Percentiles rank a stretch among this genome's conserved stretches.
Conservation (phyloP, 2,329 filamentous ascomycete species). For the Juglanconis oblonga region DNA sequence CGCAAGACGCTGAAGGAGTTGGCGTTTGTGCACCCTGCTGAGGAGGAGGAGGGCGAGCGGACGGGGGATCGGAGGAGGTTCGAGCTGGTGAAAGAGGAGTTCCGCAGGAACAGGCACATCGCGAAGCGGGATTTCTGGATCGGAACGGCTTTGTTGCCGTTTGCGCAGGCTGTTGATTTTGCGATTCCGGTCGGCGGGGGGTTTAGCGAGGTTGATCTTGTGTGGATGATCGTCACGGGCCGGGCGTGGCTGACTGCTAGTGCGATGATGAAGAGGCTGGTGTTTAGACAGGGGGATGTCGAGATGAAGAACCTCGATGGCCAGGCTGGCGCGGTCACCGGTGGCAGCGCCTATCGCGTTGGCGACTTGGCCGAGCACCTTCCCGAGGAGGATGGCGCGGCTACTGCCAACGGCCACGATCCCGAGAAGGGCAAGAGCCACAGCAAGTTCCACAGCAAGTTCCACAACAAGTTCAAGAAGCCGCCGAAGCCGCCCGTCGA, state of each 20-base stretch:
- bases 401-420: background rate
- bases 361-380: background rate
- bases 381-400: background rate
- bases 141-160: background rate
- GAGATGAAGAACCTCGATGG: background rate
- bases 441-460: background rate
- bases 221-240: conserved; percentile 9
- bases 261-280: background rate
- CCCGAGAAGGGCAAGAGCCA: background rate
- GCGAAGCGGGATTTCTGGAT: conserved; percentile 6
- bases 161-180: background rate
- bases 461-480: background rate
- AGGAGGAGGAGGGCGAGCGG: background rate
- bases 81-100: background rate
- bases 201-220: conserved; percentile 6
- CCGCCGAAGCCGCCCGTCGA: background rate
- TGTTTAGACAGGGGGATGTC: background rate
- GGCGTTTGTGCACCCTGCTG: background rate
- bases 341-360: background rate
- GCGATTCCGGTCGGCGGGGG: conserved; percentile 7
- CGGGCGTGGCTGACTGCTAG: conserved; percentile 8
- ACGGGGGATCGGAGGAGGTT: background rate
- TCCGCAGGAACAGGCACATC: background rate
- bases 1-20: background rate
- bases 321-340: background rate